Conservation (phyloP, 2,329 filamentous ascomycete genomes). For the Trichophyton simii region DNA sequence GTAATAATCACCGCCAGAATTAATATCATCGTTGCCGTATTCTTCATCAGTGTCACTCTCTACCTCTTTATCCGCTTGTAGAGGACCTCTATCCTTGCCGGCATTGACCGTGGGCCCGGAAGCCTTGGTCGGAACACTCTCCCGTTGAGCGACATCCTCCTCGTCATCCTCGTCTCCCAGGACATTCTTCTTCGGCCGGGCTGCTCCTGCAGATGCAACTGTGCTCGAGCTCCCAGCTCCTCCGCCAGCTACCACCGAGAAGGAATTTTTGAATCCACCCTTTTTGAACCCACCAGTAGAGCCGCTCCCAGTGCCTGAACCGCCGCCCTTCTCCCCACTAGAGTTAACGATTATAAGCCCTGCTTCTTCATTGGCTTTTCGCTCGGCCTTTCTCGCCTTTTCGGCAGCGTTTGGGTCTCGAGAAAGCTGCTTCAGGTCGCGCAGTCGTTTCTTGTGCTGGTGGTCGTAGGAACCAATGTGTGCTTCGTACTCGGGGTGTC, state of each 20-base stretch:
- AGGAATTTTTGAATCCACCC: conserved; percentile 68
- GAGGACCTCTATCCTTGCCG: conserved; percentile 14
- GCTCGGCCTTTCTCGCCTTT: conserved; percentile 31
- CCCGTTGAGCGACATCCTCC: conserved; percentile 18
- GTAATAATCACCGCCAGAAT: conserved; percentile 36
- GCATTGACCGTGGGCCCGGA: not conserved
- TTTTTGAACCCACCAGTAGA: conserved; percentile 53
- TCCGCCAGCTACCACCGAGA: conserved; percentile 43
- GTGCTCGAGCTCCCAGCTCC: conserved; percentile 10
- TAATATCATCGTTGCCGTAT: conserved; percentile 33
- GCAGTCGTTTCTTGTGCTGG: conserved; percentile 64
- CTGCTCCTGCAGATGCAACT: conserved; percentile 13
- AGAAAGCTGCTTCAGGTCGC: conserved; percentile 36
- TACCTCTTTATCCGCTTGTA: conserved; percentile 45
- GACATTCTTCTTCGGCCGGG: conserved; percentile 29
- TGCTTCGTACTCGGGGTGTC: conserved; percentile 91
- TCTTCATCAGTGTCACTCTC: conserved; percentile 61
- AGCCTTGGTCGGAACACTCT: conserved; percentile 7
- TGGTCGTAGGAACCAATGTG: conserved; percentile 93
- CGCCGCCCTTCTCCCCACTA: conserved; percentile 17
- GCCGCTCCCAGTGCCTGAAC: conserved; percentile 30
- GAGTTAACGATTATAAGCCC: conserved; percentile 28
- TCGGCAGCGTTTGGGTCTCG: conserved; percentile 32
- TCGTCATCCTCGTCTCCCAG: conserved; percentile 32
- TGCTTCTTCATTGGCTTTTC: conserved; percentile 32